These are phyloP conservation scores for Erysimum cheiranthoides DNA, from an alignment of 345 rosid species.

Conservation along the genomic window DNA sequence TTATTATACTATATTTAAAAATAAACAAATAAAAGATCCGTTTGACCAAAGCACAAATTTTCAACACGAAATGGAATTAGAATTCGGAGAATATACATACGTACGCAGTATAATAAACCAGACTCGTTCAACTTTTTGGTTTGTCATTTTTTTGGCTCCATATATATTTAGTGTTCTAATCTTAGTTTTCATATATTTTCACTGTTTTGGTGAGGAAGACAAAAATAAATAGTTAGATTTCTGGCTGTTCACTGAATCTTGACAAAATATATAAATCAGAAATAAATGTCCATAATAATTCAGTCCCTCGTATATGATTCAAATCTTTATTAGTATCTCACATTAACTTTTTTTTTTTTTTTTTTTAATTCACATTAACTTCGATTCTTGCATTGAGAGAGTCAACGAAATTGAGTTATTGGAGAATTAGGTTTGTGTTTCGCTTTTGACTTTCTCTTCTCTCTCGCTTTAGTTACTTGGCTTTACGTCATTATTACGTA, in stretches of 20 bases:
- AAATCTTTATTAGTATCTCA: background rate
- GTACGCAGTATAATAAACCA: background rate
- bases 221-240: too few species aligned
- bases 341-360: too few species aligned
- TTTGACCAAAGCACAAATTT: slow-evolving; percentile 27
- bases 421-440: slow-evolving; percentile 47
- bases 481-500: slow-evolving; percentile 43
- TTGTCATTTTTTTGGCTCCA: background rate
- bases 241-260: background rate
- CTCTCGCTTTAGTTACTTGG: slow-evolving; percentile 14
- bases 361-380: slow-evolving; percentile 25
- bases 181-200: background rate
- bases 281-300: slow-evolving; percentile 15
- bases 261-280: background rate
- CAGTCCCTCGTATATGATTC: slow-evolving; percentile 1
- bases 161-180: background rate
- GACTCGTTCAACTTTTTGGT: slow-evolving; percentile 29
- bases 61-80: slow-evolving; percentile 13
- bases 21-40: background rate
- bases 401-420: slow-evolving; percentile 41
- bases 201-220: background rate
- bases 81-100: background rate
- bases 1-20: background rate
- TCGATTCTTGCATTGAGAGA: background rate
- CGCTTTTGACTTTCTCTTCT: slow-evolving; percentile 40